phyloP scores from a whole-genome alignment of 225 moss, liverwort and hornwort genomes.

The Anthoceros angustus region DNA sequence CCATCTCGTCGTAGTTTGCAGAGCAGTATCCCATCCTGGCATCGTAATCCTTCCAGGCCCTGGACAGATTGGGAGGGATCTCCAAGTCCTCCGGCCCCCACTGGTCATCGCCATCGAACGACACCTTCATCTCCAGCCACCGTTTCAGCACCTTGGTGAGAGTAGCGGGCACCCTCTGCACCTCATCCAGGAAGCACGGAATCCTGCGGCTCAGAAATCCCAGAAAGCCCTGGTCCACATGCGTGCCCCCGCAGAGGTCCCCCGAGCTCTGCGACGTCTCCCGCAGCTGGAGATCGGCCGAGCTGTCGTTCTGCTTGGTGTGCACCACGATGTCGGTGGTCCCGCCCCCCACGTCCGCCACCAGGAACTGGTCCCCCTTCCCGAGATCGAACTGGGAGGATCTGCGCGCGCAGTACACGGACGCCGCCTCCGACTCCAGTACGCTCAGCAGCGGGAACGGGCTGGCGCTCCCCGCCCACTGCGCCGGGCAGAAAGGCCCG shows the following conservation, averaged over 20 bases:
- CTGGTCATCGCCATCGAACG: neutral
- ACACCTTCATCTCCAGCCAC: conserved; percentile 1
- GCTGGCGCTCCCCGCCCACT: neutral
- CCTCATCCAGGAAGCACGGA: neutral
- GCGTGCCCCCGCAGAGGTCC: conserved; percentile 7
- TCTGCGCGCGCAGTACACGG: conserved; percentile 28
- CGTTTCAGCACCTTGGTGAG: neutral
- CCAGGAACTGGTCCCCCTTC: conserved; percentile 37
- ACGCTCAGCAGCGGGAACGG: conserved; percentile 28
- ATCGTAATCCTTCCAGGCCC: conserved; percentile 14
- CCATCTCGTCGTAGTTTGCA: conserved; percentile 10
- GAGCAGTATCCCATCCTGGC: too few relatives aligned
- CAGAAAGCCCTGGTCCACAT: conserved; percentile 7
- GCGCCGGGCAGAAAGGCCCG: neutral
- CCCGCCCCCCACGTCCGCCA: conserved; percentile 57
- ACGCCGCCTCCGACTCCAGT: conserved; percentile 52
- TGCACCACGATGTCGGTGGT: conserved; percentile 7
- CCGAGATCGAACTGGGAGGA: conserved; percentile 1
- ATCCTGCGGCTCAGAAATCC: neutral
- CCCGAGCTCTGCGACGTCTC: conserved; percentile 5
- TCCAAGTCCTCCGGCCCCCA: neutral
- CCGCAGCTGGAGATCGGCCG: neutral
- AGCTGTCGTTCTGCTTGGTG: neutral
- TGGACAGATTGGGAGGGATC: conserved; percentile 3
- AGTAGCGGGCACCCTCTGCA: neutral